phyloP scores from a whole-genome alignment of 2,329 filamentous ascomycete species.

The Capronia americana region DNA sequence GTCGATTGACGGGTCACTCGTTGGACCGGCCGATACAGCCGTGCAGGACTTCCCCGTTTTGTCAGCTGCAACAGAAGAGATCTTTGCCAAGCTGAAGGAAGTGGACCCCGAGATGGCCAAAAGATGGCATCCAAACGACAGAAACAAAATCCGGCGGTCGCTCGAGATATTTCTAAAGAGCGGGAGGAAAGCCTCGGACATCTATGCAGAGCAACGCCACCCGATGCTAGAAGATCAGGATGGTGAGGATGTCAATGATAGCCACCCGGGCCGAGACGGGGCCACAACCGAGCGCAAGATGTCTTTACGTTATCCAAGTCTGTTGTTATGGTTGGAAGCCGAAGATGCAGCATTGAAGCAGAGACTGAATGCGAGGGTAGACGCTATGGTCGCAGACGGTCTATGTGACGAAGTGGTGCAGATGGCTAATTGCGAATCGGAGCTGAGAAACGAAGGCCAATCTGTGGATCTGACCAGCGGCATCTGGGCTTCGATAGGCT shows the following conservation, averaged over 20 bases:
- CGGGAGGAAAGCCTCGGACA: conserved; percentile 79
- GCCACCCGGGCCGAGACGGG: conserved; percentile 34
- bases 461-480: conserved; percentile 75
- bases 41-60: conserved; percentile 65
- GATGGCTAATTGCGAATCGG: conserved; percentile 39
- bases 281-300: conserved; percentile 37
- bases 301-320: conserved; percentile 60
- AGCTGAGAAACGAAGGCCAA: conserved; percentile 55
- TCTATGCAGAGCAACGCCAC: conserved; percentile 77
- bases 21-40: conserved; percentile 40
- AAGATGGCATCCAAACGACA: conserved; percentile 92
- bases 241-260: conserved; percentile 7
- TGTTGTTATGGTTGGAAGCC: conserved; percentile 89
- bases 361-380: conserved; percentile 77
- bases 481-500: conserved; percentile 97
- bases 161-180: conserved; percentile 88
- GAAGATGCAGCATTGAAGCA: conserved; percentile 70
- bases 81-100: conserved; percentile 74
- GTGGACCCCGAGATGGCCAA: conserved; percentile 90
- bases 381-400: conserved; percentile 77
- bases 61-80: conserved; percentile 70
- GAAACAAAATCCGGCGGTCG: conserved; percentile 85
- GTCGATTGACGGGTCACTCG: conserved; percentile 33
- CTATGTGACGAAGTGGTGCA: conserved; percentile 66
- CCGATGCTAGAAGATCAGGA: not conserved